phyloP scores from a whole-genome alignment of 2,329 filamentous ascomycete species.

The Ophiostoma tasmaniense region DNA sequence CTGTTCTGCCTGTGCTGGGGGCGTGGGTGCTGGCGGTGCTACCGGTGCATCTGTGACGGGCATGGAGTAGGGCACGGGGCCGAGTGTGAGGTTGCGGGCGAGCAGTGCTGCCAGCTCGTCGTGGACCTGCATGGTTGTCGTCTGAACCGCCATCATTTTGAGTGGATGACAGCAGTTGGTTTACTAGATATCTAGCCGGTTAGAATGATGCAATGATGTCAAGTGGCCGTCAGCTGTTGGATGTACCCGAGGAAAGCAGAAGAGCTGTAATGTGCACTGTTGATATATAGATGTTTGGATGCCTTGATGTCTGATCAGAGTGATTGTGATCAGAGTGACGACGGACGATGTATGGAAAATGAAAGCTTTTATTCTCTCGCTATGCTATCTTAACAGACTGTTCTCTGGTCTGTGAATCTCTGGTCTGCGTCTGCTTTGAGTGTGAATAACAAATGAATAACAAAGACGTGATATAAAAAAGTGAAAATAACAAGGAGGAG shows the following conservation, averaged over 20 bases:
- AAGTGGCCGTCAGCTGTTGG: not conserved
- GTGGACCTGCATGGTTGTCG: slow-evolving; percentile 50
- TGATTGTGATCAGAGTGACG: not conserved
- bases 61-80: slow-evolving; percentile 35
- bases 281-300: slow-evolving; percentile 10
- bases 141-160: slow-evolving; percentile 19
- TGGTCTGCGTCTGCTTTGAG: not conserved
- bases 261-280: not conserved
- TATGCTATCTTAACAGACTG: slow-evolving; percentile 16
- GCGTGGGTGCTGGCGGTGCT: not conserved
- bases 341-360: slow-evolving; percentile 8
- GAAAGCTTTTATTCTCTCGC: slow-evolving; percentile 18
- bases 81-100: slow-evolving; percentile 63
- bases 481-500: not conserved
- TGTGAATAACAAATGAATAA: not conserved
- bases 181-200: not conserved
- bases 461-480: not conserved
- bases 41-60: slow-evolving; percentile 22
- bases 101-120: slow-evolving; percentile 80
- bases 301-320: not conserved
- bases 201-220: not conserved
- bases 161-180: not conserved
- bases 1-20: slow-evolving; percentile 22
- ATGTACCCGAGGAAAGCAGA: not conserved
- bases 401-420: not conserved